Evolutionary conservation across 1,139 yeast genomes (phyloP).

Genomic region (Pneumocystis jirovecii): DNA sequence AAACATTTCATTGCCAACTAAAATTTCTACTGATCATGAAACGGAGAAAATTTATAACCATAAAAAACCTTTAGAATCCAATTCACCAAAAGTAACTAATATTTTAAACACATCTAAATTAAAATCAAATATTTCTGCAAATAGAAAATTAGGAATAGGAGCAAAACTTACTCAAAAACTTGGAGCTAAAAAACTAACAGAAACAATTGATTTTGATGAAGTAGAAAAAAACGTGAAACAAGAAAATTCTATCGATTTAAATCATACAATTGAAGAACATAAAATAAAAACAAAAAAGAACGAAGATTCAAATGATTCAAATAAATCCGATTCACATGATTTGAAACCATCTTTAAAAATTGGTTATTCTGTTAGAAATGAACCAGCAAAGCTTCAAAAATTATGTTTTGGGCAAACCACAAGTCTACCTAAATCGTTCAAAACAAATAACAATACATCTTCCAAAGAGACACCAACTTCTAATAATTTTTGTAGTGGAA

Average conservation of each 20-base stretch:
- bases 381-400: constrained; percentile 44
- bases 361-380: background rate
- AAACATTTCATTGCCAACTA: constrained; percentile 22
- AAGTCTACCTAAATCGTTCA: constrained; percentile 24
- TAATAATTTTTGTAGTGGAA: background rate
- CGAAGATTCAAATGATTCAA: background rate
- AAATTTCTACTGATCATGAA: constrained; percentile 15
- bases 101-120: constrained; percentile 18
- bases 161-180: constrained; percentile 23
- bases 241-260: background rate
- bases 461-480: constrained; percentile 4
- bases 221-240: background rate
- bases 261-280: background rate
- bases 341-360: background rate
- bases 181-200: constrained; percentile 31
- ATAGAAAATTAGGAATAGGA: constrained; percentile 17
- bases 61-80: constrained; percentile 14
- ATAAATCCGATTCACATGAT: background rate
- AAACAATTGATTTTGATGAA: constrained; percentile 68
- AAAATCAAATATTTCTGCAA: constrained; percentile 18
- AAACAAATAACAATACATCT: constrained; percentile 13
- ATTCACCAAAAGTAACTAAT: constrained; percentile 13
- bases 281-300: constrained; percentile 16
- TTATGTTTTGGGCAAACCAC: constrained; percentile 75
- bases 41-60: constrained; percentile 5